Evolutionary conservation across 345 rosid genomes (phyloP), one percentile per base, ranked within the genome.

Genomic region (Hibiscus syriacus): DNA sequence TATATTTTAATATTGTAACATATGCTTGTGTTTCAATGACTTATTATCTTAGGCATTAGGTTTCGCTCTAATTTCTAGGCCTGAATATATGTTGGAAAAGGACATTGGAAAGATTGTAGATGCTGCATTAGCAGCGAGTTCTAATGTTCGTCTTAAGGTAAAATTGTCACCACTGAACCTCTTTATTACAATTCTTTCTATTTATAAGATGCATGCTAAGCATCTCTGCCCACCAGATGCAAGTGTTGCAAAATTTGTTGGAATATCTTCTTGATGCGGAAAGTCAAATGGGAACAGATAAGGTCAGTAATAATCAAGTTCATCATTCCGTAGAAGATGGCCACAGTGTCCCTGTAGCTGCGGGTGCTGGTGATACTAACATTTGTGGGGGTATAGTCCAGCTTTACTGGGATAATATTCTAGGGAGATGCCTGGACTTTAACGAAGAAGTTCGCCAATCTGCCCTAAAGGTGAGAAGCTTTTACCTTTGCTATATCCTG

Each of bases 331-430:
- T 68, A 71, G 90, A 86, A 76, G 82, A 76, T 70, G 87, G 84
- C 66, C 49, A 80, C 38, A 77, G 82, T 58, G 97, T 94, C 56
- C 97, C 98, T 49, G 99, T 92, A 77, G 99, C 99, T 60, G 99
- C 99, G 14, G 99, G 99, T 81, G 99, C 99, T 29, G 98, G 98
- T 39, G 99, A 95, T 77, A 85, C 97, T 48, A 95, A 95, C 83
- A 88, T 92, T 53, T 95, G 99, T 72, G 99, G 99, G n/a, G 98
- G 99, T 74, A 89, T 92, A 71, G 85, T 94, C 68, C 99, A 94
- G 81, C 84, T 94, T 73, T 94, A 86, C 68, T 94, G 98, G 97
- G 92, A 92, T 74, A 90, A 77, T 57, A 86, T 94, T 77, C 75
- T 94, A 75, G 90, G 83, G 30, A 89, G 90, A 79, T 91, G 98